phyloP scores from a whole-genome alignment of 73 alveolate genomes.

The Paramecium pentaurelia region DNA sequence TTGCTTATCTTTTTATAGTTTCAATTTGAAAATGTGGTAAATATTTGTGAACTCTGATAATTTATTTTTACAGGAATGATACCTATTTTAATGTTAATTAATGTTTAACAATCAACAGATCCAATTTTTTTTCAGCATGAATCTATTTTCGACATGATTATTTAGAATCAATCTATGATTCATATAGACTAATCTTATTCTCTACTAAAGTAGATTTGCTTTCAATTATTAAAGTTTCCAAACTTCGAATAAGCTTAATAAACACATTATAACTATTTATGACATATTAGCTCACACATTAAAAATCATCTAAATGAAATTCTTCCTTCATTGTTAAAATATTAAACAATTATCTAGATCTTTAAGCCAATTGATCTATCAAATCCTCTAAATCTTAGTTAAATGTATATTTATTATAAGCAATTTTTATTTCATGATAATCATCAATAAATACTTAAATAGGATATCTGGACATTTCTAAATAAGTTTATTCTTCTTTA shows the following conservation, averaged over 20 bases:
- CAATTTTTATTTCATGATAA: neutral
- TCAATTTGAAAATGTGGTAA: neutral
- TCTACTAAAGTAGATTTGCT: neutral
- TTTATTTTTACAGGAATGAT: neutral
- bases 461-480: conserved; percentile 39
- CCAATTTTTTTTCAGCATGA: neutral
- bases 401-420: neutral
- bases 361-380: neutral
- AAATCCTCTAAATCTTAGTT: neutral
- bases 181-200: neutral
- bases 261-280: neutral
- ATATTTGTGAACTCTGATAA: neutral
- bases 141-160: neutral
- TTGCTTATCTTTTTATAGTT: neutral
- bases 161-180: neutral
- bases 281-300: neutral
- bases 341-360: neutral
- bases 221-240: neutral
- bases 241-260: neutral
- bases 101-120: neutral
- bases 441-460: neutral
- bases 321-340: conserved; percentile 2
- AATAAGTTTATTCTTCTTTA: neutral
- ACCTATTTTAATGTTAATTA: neutral
- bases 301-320: neutral